phyloP scores from a whole-genome alignment of 176 grass and related monocot species.

The Cymbopogon citratus region DNA sequence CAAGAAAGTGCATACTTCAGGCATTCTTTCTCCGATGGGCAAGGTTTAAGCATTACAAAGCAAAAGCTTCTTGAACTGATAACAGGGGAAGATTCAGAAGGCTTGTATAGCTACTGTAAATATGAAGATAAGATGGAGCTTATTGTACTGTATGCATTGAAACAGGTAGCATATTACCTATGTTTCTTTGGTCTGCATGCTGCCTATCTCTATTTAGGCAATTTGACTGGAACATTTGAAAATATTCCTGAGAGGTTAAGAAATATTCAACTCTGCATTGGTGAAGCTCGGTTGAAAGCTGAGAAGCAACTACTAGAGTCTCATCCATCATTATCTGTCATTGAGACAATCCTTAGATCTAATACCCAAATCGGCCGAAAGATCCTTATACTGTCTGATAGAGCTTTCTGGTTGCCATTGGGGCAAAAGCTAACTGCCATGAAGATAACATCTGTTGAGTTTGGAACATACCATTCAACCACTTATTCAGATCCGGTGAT shows the following conservation, averaged over 20 bases:
- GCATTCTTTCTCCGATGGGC: constrained; percentile 25
- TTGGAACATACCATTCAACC: constrained; percentile 20
- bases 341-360: constrained; percentile 50
- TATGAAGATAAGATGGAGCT: constrained; percentile 44
- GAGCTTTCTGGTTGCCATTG: constrained; percentile 65
- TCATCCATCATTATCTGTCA: constrained; percentile 54
- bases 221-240: constrained; percentile 46
- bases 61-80: constrained; percentile 60
- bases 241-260: constrained; percentile 47
- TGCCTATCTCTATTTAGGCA: constrained; percentile 57
- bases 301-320: constrained; percentile 40
- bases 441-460: constrained; percentile 46
- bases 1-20: constrained; percentile 44
- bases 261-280: constrained; percentile 44
- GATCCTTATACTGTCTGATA: constrained; percentile 54
- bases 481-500: constrained; percentile 26
- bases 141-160: constrained; percentile 55
- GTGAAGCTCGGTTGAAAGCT: constrained; percentile 35
- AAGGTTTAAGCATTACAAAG: constrained; percentile 53
- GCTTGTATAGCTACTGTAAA: constrained; percentile 19
- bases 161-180: constrained; percentile 69
- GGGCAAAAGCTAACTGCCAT: constrained; percentile 49
- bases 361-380: constrained; percentile 30
- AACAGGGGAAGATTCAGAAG: constrained; percentile 35
- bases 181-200: constrained; percentile 71